Conservation (phyloP, 305 asterid species). For the Fraxinus angustifolia region DNA sequence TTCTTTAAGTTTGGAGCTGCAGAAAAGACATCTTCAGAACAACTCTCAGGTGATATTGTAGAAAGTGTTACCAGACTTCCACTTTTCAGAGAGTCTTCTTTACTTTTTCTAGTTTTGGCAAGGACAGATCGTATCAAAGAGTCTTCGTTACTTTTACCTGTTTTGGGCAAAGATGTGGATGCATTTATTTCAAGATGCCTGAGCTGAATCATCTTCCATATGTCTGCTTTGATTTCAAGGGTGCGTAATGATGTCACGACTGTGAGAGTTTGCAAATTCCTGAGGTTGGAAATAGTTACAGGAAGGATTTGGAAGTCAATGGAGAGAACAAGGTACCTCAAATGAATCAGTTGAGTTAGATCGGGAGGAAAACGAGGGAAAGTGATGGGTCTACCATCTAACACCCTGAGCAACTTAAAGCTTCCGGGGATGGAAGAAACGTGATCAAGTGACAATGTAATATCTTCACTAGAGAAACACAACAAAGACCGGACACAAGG, state of each 20-base stretch:
- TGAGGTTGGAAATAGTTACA: background rate
- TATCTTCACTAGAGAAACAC: constrained; percentile 46
- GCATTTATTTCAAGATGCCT: constrained; percentile 59
- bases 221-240: constrained; percentile 47
- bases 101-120: background rate
- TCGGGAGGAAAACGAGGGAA: background rate
- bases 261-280: constrained; percentile 26
- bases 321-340: constrained; percentile 1
- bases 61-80: constrained; percentile 54
- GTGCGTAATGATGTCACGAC: constrained; percentile 36
- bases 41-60: constrained; percentile 40
- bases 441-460: constrained; percentile 26
- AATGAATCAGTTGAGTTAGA: background rate
- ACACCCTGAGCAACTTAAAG: constrained; percentile 53
- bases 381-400: constrained; percentile 35
- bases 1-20: constrained; percentile 41
- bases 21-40: constrained; percentile 40
- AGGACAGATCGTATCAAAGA: background rate
- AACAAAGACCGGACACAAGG: constrained; percentile 57
- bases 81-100: background rate
- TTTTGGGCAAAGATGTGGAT: constrained; percentile 37
- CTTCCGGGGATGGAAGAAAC: constrained; percentile 43
- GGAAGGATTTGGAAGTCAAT: background rate
- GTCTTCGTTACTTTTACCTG: constrained; percentile 31
- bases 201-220: constrained; percentile 61